Evolutionary conservation across 148 eudicot genomes (phyloP).

Genomic region (Gaultheria prostrata): DNA sequence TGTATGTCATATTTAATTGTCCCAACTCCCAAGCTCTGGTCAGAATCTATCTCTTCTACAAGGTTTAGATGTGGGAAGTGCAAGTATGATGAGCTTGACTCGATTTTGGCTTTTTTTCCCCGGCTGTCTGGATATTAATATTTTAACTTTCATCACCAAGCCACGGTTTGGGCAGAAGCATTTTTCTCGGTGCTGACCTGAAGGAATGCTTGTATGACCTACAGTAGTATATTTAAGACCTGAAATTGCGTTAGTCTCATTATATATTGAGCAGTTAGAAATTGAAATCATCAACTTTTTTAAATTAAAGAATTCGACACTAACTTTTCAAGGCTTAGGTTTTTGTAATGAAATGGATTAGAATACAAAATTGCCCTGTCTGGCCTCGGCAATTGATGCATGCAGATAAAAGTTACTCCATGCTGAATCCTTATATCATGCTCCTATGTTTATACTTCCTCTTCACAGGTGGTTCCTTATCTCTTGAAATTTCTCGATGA

Average conservation of each 20-base stretch:
- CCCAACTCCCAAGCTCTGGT: not conserved
- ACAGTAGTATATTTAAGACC: not conserved
- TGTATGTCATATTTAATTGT: not conserved
- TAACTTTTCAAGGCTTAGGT: not conserved
- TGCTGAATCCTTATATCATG: not conserved
- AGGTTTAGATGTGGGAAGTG: not conserved
- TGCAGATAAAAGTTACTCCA: not conserved
- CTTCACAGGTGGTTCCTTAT: constrained; percentile 82
- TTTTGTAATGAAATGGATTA: not conserved
- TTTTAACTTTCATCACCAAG: not conserved
- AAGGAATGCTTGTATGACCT: not conserved
- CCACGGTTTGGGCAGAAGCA: not conserved
- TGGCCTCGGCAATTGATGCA: not conserved
- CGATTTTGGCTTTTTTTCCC: not conserved
- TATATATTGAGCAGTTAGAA: not conserved
- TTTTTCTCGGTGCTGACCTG: not conserved
- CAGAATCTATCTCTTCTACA: not conserved
- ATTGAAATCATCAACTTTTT: not conserved
- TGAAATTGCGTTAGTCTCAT: not conserved
- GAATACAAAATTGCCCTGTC: not conserved
- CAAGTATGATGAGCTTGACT: not conserved
- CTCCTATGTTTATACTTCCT: constrained; percentile 7
- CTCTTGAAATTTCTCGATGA: constrained; percentile 83
- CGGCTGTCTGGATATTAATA: not conserved
- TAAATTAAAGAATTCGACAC: not conserved